Conservation (phyloP, 2,329 filamentous ascomycete species). For the Aspergillus amoenus region DNA sequence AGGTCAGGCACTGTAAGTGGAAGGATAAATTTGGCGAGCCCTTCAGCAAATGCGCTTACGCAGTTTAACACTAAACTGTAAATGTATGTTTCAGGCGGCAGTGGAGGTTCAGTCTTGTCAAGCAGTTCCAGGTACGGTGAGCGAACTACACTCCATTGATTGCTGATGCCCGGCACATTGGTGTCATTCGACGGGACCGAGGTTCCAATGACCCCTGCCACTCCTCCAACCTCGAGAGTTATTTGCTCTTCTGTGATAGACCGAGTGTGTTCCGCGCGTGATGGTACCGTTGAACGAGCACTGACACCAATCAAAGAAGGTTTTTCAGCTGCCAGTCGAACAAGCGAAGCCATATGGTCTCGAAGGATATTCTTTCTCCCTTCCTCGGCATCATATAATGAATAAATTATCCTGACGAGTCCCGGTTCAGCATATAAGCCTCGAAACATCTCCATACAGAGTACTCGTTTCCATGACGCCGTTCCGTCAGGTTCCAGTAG, state of each 20-base stretch:
- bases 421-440: slow-evolving; percentile 79
- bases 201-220: slow-evolving; percentile 81
- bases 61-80: slow-evolving; percentile 88
- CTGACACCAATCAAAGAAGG: slow-evolving; percentile 84
- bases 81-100: slow-evolving; percentile 86
- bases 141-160: slow-evolving; percentile 84
- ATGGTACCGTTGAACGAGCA: slow-evolving; percentile 81
- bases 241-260: slow-evolving; percentile 72
- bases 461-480: slow-evolving; percentile 77
- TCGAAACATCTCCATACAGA: slow-evolving; percentile 89
- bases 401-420: slow-evolving; percentile 76
- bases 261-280: slow-evolving; percentile 56
- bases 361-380: slow-evolving; percentile 75
- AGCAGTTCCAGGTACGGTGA: slow-evolving; percentile 90
- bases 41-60: slow-evolving; percentile 86
- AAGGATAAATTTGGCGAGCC: slow-evolving; percentile 87
- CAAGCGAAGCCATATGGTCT: slow-evolving; percentile 81
- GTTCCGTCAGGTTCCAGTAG: slow-evolving; percentile 81
- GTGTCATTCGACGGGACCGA: slow-evolving; percentile 65
- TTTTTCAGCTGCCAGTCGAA: slow-evolving; percentile 89
- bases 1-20: slow-evolving; percentile 82
- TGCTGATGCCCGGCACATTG: slow-evolving; percentile 74
- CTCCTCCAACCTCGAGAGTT: slow-evolving; percentile 83
- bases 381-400: slow-evolving; percentile 71
- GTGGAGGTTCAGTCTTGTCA: slow-evolving; percentile 83